Percentiles rank a stretch among this genome's conserved stretches.
phyloP scores from a whole-genome alignment of 345 rosid species.

The Xanthoceras sorbifolium region DNA sequence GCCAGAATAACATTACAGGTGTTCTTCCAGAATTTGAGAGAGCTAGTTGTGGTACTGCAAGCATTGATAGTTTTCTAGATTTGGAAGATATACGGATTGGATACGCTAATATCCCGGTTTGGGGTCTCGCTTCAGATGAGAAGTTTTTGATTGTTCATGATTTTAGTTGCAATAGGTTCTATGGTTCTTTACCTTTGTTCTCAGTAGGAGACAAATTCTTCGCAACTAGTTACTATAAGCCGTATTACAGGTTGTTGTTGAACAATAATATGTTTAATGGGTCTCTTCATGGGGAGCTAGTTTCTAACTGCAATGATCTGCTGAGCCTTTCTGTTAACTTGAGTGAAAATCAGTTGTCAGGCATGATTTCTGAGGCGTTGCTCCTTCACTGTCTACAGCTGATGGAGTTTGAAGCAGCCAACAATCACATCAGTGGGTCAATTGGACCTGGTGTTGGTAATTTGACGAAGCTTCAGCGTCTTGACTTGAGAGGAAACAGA shows the following conservation, averaged over 20 bases:
- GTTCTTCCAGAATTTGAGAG: slow-evolving; percentile 40
- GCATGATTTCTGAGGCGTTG: slow-evolving; percentile 30
- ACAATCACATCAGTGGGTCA: slow-evolving; percentile 52
- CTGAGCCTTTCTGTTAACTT: slow-evolving; percentile 48
- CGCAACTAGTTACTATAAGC: slow-evolving; percentile 21
- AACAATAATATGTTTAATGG: slow-evolving; percentile 53
- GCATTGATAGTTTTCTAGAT: slow-evolving; percentile 19
- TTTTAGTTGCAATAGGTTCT: slow-evolving; percentile 58
- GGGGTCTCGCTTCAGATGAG: slow-evolving; percentile 29
- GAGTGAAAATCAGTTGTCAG: slow-evolving; percentile 48
- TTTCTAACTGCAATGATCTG: slow-evolving; percentile 42
- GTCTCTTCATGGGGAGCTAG: slow-evolving; percentile 35
- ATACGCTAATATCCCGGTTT: slow-evolving; percentile 29
- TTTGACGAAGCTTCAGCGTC: slow-evolving; percentile 42
- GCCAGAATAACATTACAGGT: slow-evolving; percentile 54
- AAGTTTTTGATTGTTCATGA: slow-evolving; percentile 44
- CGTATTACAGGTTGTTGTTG: slow-evolving; percentile 46
- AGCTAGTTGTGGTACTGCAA: slow-evolving; percentile 32
- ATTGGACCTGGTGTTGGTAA: slow-evolving; percentile 41
- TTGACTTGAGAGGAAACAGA: slow-evolving; percentile 52
- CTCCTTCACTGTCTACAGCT: slow-evolving; percentile 36
- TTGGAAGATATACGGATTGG: slow-evolving; percentile 40
- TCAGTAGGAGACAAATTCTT: slow-evolving; percentile 38
- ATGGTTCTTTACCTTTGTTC: slow-evolving; percentile 51
- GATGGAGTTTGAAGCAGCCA: slow-evolving; percentile 50